A percentile compares a stretch with the other conserved stretches of the same genome.
phyloP scores from a whole-genome alignment of 2,329 filamentous ascomycete genomes.

The Trichothecium roseum region DNA sequence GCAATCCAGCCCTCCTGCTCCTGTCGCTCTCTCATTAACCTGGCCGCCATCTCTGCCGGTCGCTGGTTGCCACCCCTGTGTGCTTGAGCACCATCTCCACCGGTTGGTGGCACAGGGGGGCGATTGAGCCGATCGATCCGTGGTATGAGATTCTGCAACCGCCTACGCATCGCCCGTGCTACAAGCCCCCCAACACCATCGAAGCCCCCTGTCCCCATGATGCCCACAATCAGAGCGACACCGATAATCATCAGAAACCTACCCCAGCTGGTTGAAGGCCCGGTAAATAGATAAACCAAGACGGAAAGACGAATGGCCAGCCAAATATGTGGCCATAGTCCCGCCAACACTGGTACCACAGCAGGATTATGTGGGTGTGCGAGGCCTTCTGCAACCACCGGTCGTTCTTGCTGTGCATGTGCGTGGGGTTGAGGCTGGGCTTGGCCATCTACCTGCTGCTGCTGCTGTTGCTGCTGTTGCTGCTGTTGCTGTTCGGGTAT shows the following conservation, averaged over 20 bases:
- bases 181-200: constrained; percentile 43
- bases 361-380: constrained; percentile 16
- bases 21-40: constrained; percentile 34
- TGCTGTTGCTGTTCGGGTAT: constrained; percentile 8
- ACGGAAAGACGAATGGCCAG: constrained; percentile 44
- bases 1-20: constrained; percentile 20
- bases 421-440: constrained; percentile 8
- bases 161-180: constrained; percentile 46
- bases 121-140: constrained; percentile 28
- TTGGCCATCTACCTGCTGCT: constrained; percentile 18
- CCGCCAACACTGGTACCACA: constrained; percentile 20
- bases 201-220: constrained; percentile 49
- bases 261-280: constrained; percentile 45
- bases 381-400: constrained; percentile 4
- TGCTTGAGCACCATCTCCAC: constrained; percentile 13
- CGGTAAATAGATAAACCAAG: constrained; percentile 57
- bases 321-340: constrained; percentile 52
- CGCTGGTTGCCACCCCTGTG: constrained; percentile 18
- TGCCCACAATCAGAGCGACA: constrained; percentile 44
- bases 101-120: neutral
- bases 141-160: constrained; percentile 50
- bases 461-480: constrained; percentile 6
- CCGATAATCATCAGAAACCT: constrained; percentile 45
- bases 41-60: constrained; percentile 41
- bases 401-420: neutral